These are phyloP conservation scores for Skeletonema tropicum DNA, from an alignment of 108 stramenopile species.

Conservation along the genomic window DNA sequence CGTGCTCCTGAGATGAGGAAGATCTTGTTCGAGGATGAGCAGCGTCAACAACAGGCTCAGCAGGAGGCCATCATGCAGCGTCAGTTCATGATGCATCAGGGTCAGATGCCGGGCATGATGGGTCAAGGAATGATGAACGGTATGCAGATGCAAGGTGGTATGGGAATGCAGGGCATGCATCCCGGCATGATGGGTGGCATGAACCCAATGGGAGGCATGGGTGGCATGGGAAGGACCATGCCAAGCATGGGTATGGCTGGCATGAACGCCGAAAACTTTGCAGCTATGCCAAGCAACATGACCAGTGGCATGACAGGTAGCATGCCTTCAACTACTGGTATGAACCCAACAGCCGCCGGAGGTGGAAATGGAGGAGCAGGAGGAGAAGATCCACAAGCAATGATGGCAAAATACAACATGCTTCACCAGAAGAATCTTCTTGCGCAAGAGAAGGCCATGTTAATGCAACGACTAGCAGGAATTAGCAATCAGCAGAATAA, in stretches of 20 bases:
- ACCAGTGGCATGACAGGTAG: background rate
- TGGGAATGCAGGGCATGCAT: background rate
- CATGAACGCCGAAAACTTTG: slow-evolving; percentile 8
- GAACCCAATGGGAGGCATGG: background rate
- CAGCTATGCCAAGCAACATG: background rate
- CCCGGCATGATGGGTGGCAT: background rate
- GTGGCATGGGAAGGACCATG: background rate
- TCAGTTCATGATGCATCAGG: slow-evolving; percentile 44
- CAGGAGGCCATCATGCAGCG: slow-evolving; percentile 19
- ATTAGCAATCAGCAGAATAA: background rate
- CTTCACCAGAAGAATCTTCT: slow-evolving; percentile 22
- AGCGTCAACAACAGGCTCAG: slow-evolving; percentile 23
- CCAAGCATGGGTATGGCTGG: background rate
- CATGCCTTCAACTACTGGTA: background rate
- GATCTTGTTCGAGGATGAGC: slow-evolving; percentile 66
- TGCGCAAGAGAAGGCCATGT: slow-evolving; percentile 31
- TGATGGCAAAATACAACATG: slow-evolving; percentile 15
- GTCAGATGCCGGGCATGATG: slow-evolving; percentile 28
- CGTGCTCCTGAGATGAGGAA: slow-evolving; percentile 81
- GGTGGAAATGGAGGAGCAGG: background rate
- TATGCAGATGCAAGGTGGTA: background rate
- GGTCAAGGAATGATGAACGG: slow-evolving; percentile 24
- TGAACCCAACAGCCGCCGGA: background rate
- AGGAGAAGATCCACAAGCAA: slow-evolving; percentile 6
- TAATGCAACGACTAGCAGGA: slow-evolving; percentile 19